Base-by-base conservation (phyloP, 495 filamentous ascomycete genomes). In the Aspergillus sclerotiicarbonarius region DNA sequence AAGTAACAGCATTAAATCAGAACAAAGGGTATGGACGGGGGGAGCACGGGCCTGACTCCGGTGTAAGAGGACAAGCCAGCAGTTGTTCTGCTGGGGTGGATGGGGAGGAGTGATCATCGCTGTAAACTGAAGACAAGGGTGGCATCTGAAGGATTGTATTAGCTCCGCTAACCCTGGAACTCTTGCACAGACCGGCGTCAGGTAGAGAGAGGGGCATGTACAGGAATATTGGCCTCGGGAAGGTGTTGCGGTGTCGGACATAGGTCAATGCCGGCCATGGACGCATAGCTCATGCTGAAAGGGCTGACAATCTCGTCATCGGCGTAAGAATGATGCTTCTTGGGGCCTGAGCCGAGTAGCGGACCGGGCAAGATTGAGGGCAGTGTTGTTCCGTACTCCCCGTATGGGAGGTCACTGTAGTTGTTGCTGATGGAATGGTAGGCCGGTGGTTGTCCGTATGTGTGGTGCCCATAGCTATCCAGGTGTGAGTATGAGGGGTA, bases 41-140 rank as follows among this genome's bases (percentile, higher is more conserved):
- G 6, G 74, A 74, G 53, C 67, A 72, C 9, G 62, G 67, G 9
- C 55, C 68, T 3, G 71, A 74, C 53, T 78, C 67, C 15, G 74
- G 75, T 0, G 75, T 78, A 19, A 74, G 51, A 46, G 75, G 75
- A 53, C 69, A 71, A n/a, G 68, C 62, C 57, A 76, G 65, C 46
- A 66, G 67, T 6, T 67, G 64, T 49, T 73, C 72, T 31, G 72
- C 67, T 12, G 75, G 72, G 0, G 72, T 72, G 10, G 73, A 75
- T 32, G 68, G 67, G 25, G 69, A 68, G 37, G 90, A 92, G 65
- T 87, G 85, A 61, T 92, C 89, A 72, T 88, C 90, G 16, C 88
- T 86, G 61, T 91, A 88, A 64, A 86, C 87, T 64, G 92, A 88
- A 65, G 88, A 90, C 66, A 95, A 83, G 66, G 91, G 84, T 75